Conservation (phyloP, 1,284 basidiomycete species). For the Phenoliferia sp. region DNA sequence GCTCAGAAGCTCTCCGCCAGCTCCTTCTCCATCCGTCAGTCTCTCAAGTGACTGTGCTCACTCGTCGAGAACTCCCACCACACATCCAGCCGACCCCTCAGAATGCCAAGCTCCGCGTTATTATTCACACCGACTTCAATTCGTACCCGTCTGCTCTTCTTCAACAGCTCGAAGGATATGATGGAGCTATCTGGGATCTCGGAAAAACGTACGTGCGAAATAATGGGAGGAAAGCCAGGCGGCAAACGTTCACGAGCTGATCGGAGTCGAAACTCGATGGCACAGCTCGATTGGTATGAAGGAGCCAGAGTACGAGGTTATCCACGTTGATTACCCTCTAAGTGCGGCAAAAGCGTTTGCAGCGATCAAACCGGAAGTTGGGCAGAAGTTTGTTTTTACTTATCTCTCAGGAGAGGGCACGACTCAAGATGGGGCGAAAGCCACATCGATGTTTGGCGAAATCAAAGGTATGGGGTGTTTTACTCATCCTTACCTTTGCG, state of each 20-base stretch:
- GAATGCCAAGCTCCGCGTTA: slow-evolving; percentile 34
- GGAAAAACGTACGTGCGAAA: slow-evolving; percentile 27
- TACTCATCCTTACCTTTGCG: neutral
- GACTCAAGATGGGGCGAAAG: neutral
- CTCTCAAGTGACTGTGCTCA: slow-evolving; percentile 39
- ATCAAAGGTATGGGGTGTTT: neutral
- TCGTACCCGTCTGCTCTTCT: slow-evolving; percentile 31
- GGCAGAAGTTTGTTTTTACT: neutral
- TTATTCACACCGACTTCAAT: slow-evolving; percentile 37
- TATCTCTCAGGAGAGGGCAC: neutral
- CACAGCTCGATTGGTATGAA: neutral
- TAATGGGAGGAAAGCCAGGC: neutral
- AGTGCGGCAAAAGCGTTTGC: slow-evolving; percentile 40
- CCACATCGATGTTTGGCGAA: neutral
- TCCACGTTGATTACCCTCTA: slow-evolving; percentile 34
- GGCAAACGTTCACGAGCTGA: no score
- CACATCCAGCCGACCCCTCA: neutral
- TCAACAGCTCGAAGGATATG: slow-evolving; percentile 36
- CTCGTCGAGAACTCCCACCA: slow-evolving; percentile 35
- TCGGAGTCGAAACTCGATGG: neutral
- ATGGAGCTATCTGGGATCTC: slow-evolving; percentile 40
- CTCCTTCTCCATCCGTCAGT: slow-evolving; percentile 36
- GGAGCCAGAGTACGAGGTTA: slow-evolving; percentile 29
- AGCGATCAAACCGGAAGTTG: neutral
- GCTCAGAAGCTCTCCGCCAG: slow-evolving; percentile 34